A percentile compares a stretch with the other conserved stretches of the same genome.
Conservation (phyloP, 306 rosid genomes). For the Prunus salicina region DNA sequence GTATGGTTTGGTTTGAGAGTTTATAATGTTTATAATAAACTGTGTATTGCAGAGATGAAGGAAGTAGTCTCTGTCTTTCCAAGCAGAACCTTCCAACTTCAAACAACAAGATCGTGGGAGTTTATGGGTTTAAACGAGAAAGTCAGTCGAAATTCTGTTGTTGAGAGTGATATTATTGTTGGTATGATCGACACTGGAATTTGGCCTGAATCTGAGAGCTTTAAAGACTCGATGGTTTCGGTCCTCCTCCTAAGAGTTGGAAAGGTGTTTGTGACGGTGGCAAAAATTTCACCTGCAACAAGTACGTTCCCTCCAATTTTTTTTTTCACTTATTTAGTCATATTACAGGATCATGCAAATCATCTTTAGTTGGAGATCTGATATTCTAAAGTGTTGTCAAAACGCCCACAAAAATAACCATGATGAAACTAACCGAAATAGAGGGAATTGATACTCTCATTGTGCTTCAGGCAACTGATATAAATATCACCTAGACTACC, state of each 20-base stretch:
- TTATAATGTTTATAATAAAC: background rate
- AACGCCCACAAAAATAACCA: background rate
- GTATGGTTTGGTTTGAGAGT: background rate
- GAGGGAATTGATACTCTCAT: too few relatives aligned
- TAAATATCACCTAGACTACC: too few relatives aligned
- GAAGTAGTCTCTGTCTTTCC: conserved; percentile 35
- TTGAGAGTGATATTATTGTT: conserved; percentile 24
- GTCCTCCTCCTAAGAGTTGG: conserved; percentile 32
- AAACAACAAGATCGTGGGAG: conserved; percentile 46
- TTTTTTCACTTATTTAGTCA: background rate
- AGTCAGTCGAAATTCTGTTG: background rate
- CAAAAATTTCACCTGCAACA: conserved; percentile 31
- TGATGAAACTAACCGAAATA: too few relatives aligned
- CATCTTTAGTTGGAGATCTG: too few relatives aligned
- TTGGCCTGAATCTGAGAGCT: conserved; percentile 37
- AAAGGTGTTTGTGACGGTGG: conserved; percentile 32
- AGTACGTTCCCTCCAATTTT: background rate
- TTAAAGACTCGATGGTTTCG: conserved; percentile 19
- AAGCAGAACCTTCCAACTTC: conserved; percentile 5
- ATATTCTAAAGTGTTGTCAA: background rate
- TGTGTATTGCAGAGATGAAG: conserved; percentile 6
- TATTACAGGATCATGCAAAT: background rate
- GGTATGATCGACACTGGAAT: conserved; percentile 34
- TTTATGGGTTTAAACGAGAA: conserved; percentile 19
- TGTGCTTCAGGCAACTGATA: too few relatives aligned